Evolutionary conservation across 129 eudicot genomes (phyloP), one percentile per base, ranked within the genome.

Genomic region (Flaveria sonorensis): DNA sequence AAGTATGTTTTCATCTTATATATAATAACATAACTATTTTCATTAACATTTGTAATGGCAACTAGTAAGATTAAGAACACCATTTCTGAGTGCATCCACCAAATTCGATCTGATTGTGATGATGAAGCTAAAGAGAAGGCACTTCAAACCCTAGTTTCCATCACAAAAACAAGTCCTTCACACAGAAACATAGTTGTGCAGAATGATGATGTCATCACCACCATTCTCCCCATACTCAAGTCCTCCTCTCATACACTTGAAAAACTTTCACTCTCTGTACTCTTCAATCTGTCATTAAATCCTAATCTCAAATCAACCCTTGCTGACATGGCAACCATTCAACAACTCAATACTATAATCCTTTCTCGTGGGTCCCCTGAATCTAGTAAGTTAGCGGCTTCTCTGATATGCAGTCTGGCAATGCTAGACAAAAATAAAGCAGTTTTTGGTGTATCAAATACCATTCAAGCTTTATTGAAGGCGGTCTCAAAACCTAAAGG

Each of bases 341-440:
- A 71, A 19, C 75, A 75, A 65, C 88, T 91, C 78, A 91, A 86
- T 57, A 48, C 77, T 21, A 70, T 86, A 15, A 85, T 91, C 61
- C 83, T 85, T 40, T 68, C 85, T 39, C 73, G 79, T 8, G 40
- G 40, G 40, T 84, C 91, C 40, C 70, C 74, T 0, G 94, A 91
- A 71, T 74, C 86, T 7, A 68, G 82, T 67, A 91, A 78, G 50
- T 72, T 86, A 53, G 94, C 88, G 1, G 97, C 97, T 76, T 88
- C 97, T 66, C 70, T 88, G 40, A 83, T 88, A 15, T 91, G 97
- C 68, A 91, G 97, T 78, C 47, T 91, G 71, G 94, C 97, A 76
- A 88, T 88, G 92, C 72, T 83, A 32, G 97, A 91, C 80, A 91
- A 91, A 71, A 91, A 91, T 64, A 91, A 91, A 77, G 94, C 97